Percentiles rank a stretch among this genome's conserved stretches.
These are phyloP conservation scores for Phaeodactylum tricornutum DNA, from an alignment of 108 stramenopile genomes.

Conservation along the genomic window DNA sequence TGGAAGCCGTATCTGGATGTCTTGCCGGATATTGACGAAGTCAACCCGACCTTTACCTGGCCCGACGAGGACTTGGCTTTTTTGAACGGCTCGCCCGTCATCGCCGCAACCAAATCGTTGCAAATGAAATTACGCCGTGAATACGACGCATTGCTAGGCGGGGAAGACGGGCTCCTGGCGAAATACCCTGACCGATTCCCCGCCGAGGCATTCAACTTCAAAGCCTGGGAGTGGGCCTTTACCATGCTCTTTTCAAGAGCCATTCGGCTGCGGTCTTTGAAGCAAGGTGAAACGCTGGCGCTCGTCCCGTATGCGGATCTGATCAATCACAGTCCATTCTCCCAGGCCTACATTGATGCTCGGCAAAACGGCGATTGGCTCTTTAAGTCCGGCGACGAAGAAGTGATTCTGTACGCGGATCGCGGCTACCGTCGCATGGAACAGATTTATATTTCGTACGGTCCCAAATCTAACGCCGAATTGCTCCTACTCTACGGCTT, in stretches of 20 bases:
- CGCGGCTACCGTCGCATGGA: slow-evolving; percentile 90
- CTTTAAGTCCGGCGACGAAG: slow-evolving; percentile 84
- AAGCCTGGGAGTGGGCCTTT: slow-evolving; percentile 93
- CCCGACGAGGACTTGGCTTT: slow-evolving; percentile 80
- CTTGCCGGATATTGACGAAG: slow-evolving; percentile 80
- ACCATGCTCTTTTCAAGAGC: slow-evolving; percentile 89
- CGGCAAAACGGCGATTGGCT: slow-evolving; percentile 76
- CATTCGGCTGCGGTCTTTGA: slow-evolving; percentile 64
- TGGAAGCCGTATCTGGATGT: slow-evolving; percentile 85
- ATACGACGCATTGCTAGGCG: slow-evolving; percentile 66
- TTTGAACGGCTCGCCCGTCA: slow-evolving; percentile 83
- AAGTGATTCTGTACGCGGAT: slow-evolving; percentile 91
- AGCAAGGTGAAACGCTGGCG: slow-evolving; percentile 76
- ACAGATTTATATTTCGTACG: slow-evolving; percentile 91
- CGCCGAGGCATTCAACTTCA: slow-evolving; percentile 68
- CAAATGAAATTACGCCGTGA: slow-evolving; percentile 83
- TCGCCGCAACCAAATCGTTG: slow-evolving; percentile 77
- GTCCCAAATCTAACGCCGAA: slow-evolving; percentile 91
- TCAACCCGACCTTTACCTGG: slow-evolving; percentile 93
- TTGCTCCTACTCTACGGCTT: slow-evolving; percentile 91
- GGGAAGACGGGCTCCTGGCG: slow-evolving; percentile 46
- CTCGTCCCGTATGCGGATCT: slow-evolving; percentile 94
- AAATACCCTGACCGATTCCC: slow-evolving; percentile 75
- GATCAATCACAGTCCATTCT: slow-evolving; percentile 94
- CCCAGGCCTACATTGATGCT: slow-evolving; percentile 73